These are phyloP conservation scores for Myxozyma lipomycoides DNA, from an alignment of 805 yeast species.

Conservation along the genomic window DNA sequence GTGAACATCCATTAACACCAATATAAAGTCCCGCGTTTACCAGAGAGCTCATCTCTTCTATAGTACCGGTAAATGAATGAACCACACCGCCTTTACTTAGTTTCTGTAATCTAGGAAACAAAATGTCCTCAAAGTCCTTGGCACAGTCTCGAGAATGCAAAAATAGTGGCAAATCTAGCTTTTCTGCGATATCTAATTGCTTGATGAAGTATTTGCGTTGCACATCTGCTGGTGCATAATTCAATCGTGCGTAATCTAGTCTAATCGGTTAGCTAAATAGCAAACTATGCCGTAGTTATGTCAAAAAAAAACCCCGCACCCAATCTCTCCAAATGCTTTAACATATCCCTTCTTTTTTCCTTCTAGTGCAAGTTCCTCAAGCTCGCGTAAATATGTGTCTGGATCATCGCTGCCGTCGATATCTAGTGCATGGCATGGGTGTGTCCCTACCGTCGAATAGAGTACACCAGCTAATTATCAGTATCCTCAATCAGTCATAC, in stretches of 20 bases:
- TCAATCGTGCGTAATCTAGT: conserved; percentile 87
- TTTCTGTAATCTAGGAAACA: conserved; percentile 57
- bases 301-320: conserved; percentile 39
- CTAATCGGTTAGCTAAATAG: no score
- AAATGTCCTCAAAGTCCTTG: conserved; percentile 65
- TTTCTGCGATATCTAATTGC: conserved; percentile 64
- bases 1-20: conserved; percentile 91
- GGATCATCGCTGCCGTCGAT: conserved; percentile 39
- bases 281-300: no score
- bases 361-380: conserved; percentile 48
- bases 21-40: conserved; percentile 61
- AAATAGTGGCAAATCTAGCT: conserved; percentile 67
- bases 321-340: conserved; percentile 90
- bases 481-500: no score
- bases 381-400: conserved; percentile 44
- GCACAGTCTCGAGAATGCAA: conserved; percentile 86
- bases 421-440: conserved; percentile 81
- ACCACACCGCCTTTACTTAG: conserved; percentile 67
- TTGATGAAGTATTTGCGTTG: conserved; percentile 65
- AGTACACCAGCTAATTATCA: conserved; percentile 30
- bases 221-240: conserved; percentile 62
- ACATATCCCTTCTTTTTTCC: conserved; percentile 54
- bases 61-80: conserved; percentile 89
- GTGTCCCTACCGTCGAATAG: conserved; percentile 84
- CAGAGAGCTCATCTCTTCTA: conserved; percentile 56